Evolutionary conservation across 2,329 filamentous ascomycete species (phyloP).

Genomic region (Sarocladiaceae sp.): DNA sequence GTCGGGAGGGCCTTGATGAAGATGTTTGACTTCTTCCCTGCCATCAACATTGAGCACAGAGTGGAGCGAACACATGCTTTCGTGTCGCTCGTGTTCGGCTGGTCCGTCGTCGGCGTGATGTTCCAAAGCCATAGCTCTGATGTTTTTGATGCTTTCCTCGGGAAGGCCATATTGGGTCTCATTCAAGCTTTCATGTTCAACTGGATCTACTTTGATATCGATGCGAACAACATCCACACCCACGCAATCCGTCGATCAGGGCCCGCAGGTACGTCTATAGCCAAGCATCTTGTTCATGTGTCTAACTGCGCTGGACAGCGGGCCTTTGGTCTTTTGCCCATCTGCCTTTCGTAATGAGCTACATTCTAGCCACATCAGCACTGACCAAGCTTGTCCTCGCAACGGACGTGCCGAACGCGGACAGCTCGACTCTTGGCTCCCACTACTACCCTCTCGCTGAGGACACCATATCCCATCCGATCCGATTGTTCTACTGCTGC

Average conservation of each 20-base stretch:
- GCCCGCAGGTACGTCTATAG: conserved; percentile 30
- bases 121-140: conserved; percentile 45
- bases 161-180: conserved; percentile 54
- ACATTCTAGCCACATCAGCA: conserved; percentile 52
- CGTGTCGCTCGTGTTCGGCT: conserved; percentile 58
- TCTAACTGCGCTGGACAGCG: conserved; percentile 28
- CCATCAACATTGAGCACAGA: conserved; percentile 59
- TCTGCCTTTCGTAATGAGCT: conserved; percentile 57
- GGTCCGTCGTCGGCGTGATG: conserved; percentile 54
- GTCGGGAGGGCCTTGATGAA: conserved; percentile 21
- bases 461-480: conserved; percentile 41
- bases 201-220: conserved; percentile 60
- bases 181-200: conserved; percentile 54
- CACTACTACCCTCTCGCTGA: conserved; percentile 43
- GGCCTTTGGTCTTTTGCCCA: conserved; percentile 50
- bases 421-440: conserved; percentile 42
- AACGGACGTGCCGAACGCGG: conserved; percentile 43
- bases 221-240: conserved; percentile 46
- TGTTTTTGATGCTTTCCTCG: conserved; percentile 50
- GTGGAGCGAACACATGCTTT: conserved; percentile 60
- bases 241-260: conserved; percentile 55
- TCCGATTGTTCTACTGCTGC: conserved; percentile 59
- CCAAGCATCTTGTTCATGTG: neutral
- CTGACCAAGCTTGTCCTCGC: conserved; percentile 53
- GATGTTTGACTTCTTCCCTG: conserved; percentile 53